These are phyloP conservation scores for Colletotrichum caudatum DNA, from an alignment of 2,329 filamentous ascomycete genomes.

Conservation along the genomic window DNA sequence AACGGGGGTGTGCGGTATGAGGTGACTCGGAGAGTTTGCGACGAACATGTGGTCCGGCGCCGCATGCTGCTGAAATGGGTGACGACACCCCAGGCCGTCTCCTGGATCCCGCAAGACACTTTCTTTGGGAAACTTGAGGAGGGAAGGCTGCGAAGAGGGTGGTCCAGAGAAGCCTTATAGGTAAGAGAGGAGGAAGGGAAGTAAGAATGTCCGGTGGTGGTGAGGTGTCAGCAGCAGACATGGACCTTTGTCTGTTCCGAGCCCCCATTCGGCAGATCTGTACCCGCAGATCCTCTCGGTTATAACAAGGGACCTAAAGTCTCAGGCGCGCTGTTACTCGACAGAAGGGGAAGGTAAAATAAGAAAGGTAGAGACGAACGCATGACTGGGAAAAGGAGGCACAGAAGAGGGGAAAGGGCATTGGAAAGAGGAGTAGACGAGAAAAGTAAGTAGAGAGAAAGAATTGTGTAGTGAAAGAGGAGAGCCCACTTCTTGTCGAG, in stretches of 20 bases:
- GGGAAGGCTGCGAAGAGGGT: background rate
- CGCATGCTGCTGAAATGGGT: background rate
- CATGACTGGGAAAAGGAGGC: background rate
- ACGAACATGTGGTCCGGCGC: constrained; percentile 8
- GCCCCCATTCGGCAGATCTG: constrained; percentile 32
- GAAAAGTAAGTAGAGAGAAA: constrained; percentile 15
- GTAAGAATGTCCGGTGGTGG: constrained; percentile 4
- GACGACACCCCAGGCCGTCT: background rate
- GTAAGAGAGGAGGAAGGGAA: background rate
- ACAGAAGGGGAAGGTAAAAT: background rate
- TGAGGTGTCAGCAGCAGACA: constrained; percentile 36
- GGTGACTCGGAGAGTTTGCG: constrained; percentile 34
- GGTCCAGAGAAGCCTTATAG: background rate
- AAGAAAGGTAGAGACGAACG: background rate
- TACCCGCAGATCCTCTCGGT: constrained; percentile 24
- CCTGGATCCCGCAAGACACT: background rate
- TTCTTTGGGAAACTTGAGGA: background rate
- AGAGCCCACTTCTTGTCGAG: constrained; percentile 39
- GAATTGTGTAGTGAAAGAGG: constrained; percentile 39
- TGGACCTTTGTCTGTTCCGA: constrained; percentile 26
- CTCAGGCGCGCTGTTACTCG: background rate
- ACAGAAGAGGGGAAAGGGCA: constrained; percentile 16
- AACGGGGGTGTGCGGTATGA: background rate
- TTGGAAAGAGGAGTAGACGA: constrained; percentile 12
- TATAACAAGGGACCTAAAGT: constrained; percentile 12